phyloP scores from a whole-genome alignment of 345 rosid genomes.

The Erodium maritimum region DNA sequence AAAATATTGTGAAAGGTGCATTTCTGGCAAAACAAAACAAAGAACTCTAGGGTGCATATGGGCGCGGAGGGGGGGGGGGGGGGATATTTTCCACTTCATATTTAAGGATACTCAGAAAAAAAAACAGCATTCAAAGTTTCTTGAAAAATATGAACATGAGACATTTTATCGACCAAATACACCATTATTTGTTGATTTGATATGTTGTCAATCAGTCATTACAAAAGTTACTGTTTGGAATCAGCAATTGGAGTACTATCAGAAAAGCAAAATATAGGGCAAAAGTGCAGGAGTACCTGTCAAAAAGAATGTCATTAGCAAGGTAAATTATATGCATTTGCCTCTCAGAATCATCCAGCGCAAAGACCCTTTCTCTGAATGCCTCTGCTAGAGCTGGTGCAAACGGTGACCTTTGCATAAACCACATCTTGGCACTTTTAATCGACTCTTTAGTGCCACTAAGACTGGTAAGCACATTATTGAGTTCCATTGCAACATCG shows the following conservation, averaged over 20 bases:
- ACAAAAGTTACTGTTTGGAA: neutral
- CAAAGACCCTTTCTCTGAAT: conserved; percentile 68
- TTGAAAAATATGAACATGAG: too few species aligned
- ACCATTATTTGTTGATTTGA: too few species aligned
- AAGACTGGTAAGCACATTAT: conserved; percentile 55
- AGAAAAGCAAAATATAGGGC: neutral
- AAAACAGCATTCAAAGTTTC: too few species aligned
- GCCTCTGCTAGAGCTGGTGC: conserved; percentile 91
- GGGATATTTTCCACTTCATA: too few species aligned
- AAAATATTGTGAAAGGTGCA: too few species aligned
- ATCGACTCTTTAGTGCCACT: conserved; percentile 97
- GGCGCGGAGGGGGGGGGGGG: too few species aligned
- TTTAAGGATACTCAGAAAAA: too few species aligned
- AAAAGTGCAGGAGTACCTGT: conserved; percentile 42
- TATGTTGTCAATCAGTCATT: neutral
- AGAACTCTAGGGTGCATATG: too few species aligned
- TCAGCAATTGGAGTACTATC: neutral
- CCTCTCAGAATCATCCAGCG: conserved; percentile 85
- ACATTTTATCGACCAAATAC: too few species aligned
- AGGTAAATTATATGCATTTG: conserved; percentile 88
- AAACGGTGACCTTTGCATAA: conserved; percentile 94
- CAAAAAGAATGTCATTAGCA: conserved; percentile 93
- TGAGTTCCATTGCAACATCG: conserved; percentile 80
- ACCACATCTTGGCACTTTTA: conserved; percentile 95
- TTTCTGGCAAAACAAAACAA: too few species aligned